phyloP scores from a whole-genome alignment of 2,329 filamentous ascomycete genomes.

The Monilinia aucupariae region DNA sequence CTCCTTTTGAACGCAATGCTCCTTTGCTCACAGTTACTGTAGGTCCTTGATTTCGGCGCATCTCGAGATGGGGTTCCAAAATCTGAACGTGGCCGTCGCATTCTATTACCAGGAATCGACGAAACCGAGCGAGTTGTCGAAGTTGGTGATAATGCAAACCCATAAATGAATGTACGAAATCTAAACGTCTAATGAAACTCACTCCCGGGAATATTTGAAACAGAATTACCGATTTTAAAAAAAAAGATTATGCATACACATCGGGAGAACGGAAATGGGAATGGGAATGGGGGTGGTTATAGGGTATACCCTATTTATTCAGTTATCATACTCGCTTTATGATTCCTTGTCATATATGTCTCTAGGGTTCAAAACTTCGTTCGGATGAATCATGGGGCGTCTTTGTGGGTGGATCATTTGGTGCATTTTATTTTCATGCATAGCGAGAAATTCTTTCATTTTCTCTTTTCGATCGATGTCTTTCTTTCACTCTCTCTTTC shows the following conservation, averaged over 20 bases:
- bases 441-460: constrained; percentile 22
- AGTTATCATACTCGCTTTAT: constrained; percentile 1
- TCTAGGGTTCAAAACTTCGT: background rate
- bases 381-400: background rate
- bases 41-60: constrained; percentile 98
- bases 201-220: constrained; percentile 2
- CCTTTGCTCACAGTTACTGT: constrained; percentile 34
- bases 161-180: constrained; percentile 11
- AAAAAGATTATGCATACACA: background rate
- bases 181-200: constrained; percentile 14
- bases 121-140: constrained; percentile 19
- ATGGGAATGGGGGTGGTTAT: constrained; percentile 8
- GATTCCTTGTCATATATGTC: constrained; percentile 2
- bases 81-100: constrained; percentile 72
- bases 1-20: background rate
- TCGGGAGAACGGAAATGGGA: constrained; percentile 18
- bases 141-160: constrained; percentile 5
- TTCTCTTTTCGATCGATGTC: background rate
- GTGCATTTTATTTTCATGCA: constrained; percentile 8
- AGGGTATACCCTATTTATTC: constrained; percentile 10
- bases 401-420: background rate
- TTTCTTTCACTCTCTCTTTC: too few species aligned
- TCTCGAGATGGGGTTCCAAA: constrained; percentile 78
- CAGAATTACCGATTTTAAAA: background rate
- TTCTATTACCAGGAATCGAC: constrained; percentile 41